A percentile compares a stretch with the other conserved stretches of the same genome.
Conservation (phyloP, 176 grass and related monocot genomes). For the Juncus effusus region DNA sequence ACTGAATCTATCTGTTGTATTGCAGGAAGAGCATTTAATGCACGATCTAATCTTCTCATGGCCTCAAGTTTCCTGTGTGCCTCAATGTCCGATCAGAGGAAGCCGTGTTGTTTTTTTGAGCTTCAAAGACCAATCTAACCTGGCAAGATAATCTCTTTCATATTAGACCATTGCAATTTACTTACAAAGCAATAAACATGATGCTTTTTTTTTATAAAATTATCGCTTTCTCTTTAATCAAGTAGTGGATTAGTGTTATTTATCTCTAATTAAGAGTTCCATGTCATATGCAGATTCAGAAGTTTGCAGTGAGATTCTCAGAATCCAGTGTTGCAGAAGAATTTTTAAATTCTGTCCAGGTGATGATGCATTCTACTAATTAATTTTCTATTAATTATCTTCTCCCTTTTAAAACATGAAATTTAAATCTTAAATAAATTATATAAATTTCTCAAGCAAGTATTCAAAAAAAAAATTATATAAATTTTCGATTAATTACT, state of each 20-base stretch:
- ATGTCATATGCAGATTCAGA: slow-evolving; percentile 61
- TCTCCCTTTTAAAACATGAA: too few species aligned
- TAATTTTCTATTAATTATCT: background rate
- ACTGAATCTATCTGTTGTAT: background rate
- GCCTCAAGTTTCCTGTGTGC: slow-evolving; percentile 77
- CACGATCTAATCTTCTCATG: slow-evolving; percentile 73
- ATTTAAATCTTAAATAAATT: too few species aligned
- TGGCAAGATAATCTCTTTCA: slow-evolving; percentile 45
- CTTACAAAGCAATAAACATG: too few species aligned
- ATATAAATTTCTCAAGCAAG: background rate
- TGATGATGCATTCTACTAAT: slow-evolving; percentile 14
- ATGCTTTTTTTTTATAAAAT: too few species aligned
- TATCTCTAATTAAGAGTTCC: slow-evolving; percentile 25
- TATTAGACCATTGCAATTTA: too few species aligned
- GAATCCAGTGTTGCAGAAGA: slow-evolving; percentile 41
- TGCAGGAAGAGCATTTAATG: slow-evolving; percentile 83
- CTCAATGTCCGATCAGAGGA: slow-evolving; percentile 65
- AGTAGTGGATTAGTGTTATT: slow-evolving; percentile 3
- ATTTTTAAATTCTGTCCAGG: slow-evolving; percentile 75
- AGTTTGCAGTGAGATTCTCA: slow-evolving; percentile 76
- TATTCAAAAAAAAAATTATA: background rate
- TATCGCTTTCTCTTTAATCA: too few species aligned
- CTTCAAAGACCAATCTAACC: slow-evolving; percentile 58
- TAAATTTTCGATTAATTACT: background rate
- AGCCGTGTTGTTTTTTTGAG: slow-evolving; percentile 77